These are phyloP conservation scores for Pseudogymnoascus sp. DNA, from an alignment of 2,329 filamentous ascomycete genomes.

Conservation along the genomic window DNA sequence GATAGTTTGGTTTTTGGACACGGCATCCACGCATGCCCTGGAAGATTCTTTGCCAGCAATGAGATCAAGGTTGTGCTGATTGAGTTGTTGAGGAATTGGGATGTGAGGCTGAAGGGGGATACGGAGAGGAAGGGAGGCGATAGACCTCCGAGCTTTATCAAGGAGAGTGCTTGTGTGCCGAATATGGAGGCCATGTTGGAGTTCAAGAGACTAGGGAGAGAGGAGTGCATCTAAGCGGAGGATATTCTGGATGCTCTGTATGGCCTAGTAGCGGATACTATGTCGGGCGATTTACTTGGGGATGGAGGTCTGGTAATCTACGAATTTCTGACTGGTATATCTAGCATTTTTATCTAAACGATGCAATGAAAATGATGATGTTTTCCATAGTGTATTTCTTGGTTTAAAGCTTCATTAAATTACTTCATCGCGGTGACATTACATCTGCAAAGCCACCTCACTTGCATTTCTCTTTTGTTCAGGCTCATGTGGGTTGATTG, in stretches of 20 bases:
- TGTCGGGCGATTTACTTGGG: neutral
- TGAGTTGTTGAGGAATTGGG: slow-evolving; percentile 30
- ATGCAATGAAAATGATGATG: neutral
- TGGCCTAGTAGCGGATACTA: neutral
- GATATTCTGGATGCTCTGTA: neutral
- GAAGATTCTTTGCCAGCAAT: slow-evolving; percentile 35
- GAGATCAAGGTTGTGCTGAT: slow-evolving; percentile 34
- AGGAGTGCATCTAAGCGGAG: neutral
- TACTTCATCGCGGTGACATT: neutral
- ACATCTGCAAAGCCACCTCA: neutral
- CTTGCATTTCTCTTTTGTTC: no score
- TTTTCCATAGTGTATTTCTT: neutral
- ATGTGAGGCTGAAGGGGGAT: slow-evolving; percentile 54
- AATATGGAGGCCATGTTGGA: slow-evolving; percentile 18
- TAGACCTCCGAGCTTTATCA: slow-evolving; percentile 53
- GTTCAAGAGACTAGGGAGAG: slow-evolving; percentile 14
- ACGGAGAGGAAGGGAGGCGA: slow-evolving; percentile 69
- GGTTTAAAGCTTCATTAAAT: neutral
- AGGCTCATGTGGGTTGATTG: no score
- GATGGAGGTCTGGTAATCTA: neutral
- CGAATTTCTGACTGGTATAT: neutral
- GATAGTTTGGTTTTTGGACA: slow-evolving; percentile 35
- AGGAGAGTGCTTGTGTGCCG: slow-evolving; percentile 11
- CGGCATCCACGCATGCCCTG: slow-evolving; percentile 38
- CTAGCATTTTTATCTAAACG: neutral